Conservation (phyloP, 371 early-diverging fungal species). For the Lichtheimia corymbifera region DNA sequence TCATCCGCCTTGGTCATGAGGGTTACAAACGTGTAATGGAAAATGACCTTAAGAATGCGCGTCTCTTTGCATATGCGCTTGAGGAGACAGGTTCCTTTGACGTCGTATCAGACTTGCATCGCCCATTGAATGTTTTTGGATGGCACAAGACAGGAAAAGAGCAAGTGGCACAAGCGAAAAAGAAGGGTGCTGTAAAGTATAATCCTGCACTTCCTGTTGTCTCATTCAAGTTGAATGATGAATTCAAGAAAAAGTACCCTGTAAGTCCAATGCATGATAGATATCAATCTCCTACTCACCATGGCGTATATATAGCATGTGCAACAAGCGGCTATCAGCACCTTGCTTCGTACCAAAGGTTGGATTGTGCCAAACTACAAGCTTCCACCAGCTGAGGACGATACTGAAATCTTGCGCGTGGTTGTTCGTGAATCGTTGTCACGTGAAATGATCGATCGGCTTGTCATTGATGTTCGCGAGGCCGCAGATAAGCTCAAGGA, state of each 20-base stretch:
- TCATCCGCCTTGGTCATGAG: slow-evolving; percentile 65
- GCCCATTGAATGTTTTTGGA: slow-evolving; percentile 44
- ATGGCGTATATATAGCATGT: slow-evolving; percentile 10
- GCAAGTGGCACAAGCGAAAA: slow-evolving; percentile 9
- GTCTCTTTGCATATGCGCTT: slow-evolving; percentile 48
- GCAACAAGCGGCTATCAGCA: slow-evolving; percentile 32
- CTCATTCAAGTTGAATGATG: slow-evolving; percentile 57
- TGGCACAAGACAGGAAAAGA: slow-evolving; percentile 7
- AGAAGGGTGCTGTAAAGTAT: slow-evolving; percentile 18
- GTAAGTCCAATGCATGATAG: background rate
- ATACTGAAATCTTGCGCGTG: slow-evolving; percentile 35
- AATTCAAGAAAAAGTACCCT: slow-evolving; percentile 41
- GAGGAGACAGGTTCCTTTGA: slow-evolving; percentile 58
- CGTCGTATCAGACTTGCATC: slow-evolving; percentile 59
- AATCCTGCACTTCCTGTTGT: slow-evolving; percentile 62
- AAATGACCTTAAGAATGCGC: slow-evolving; percentile 54
- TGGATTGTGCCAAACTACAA: slow-evolving; percentile 52
- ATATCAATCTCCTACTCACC: background rate
- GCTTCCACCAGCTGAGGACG: slow-evolving; percentile 32
- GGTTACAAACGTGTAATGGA: slow-evolving; percentile 65
- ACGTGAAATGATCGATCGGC: slow-evolving; percentile 26
- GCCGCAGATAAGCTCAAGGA: slow-evolving; percentile 14
- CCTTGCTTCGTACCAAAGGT: slow-evolving; percentile 35
- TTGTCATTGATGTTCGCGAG: slow-evolving; percentile 29
- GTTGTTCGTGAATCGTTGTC: slow-evolving; percentile 49